Conservation (phyloP, 2,329 filamentous ascomycete genomes). For the Tolypocladium endophyticum region DNA sequence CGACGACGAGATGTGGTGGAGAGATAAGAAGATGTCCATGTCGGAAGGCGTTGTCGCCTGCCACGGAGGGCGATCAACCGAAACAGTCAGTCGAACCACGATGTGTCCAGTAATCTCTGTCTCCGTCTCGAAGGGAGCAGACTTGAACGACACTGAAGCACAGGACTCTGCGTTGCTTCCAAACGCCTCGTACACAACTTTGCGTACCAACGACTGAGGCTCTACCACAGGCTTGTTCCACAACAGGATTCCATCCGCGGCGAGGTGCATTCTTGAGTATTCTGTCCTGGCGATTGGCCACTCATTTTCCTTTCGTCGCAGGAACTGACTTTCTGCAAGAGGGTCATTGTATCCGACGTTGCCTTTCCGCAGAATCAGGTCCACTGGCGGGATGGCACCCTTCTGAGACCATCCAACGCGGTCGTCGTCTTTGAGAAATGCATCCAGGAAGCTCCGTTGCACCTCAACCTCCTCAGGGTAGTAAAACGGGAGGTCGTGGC, state of each 20-base stretch:
- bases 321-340: conserved; percentile 44
- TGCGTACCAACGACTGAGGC: conserved; percentile 9
- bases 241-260: neutral
- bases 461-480: conserved; percentile 58
- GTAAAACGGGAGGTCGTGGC: conserved; percentile 65
- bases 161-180: neutral
- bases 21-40: conserved; percentile 54
- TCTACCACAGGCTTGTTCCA: conserved; percentile 6
- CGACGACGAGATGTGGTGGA: conserved; percentile 43
- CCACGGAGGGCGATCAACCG: conserved; percentile 33
- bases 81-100: conserved; percentile 53
- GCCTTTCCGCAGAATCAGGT: conserved; percentile 52
- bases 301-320: conserved; percentile 44
- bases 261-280: conserved; percentile 51
- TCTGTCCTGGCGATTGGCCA: conserved; percentile 59
- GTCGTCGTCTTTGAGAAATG: conserved; percentile 60
- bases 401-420: conserved; percentile 44
- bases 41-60: conserved; percentile 35
- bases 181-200: conserved; percentile 36
- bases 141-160: neutral
- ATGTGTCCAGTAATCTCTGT: conserved; percentile 62
- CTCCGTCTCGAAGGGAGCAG: conserved; percentile 39
- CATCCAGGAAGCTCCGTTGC: conserved; percentile 57
- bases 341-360: conserved; percentile 58
- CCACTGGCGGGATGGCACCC: conserved; percentile 50